Evolutionary conservation across 345 rosid species (phyloP).

Genomic region (Linum tenue): DNA sequence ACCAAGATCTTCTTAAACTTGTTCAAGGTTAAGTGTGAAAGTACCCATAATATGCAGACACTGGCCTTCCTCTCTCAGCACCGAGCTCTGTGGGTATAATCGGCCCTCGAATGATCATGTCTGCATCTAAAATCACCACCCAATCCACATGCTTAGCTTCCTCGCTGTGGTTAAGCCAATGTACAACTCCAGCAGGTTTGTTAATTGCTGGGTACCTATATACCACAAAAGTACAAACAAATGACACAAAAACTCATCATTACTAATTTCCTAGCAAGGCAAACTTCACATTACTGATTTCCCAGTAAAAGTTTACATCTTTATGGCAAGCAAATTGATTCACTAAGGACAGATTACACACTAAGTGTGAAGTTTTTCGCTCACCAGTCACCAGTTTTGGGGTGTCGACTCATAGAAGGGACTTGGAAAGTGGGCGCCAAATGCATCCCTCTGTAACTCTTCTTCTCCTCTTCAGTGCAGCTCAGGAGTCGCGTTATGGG

Average conservation of each 20-base stretch:
- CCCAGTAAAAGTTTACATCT: background rate
- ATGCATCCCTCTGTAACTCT: constrained; percentile 69
- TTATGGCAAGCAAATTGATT: background rate
- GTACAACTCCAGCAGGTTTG: constrained; percentile 86
- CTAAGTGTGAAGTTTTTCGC: background rate
- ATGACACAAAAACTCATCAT: background rate
- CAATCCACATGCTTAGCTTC: constrained; percentile 85
- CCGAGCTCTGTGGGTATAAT: constrained; percentile 95
- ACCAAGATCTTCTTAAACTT: too few relatives aligned
- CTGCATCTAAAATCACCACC: constrained; percentile 98
- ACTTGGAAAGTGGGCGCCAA: constrained; percentile 84
- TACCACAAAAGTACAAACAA: background rate
- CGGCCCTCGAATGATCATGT: constrained; percentile 90
- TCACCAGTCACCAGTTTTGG: constrained; percentile 88
- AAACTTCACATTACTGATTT: background rate
- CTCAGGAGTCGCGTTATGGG: constrained; percentile 82
- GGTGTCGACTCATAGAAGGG: constrained; percentile 93
- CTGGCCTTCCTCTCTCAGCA: constrained; percentile 75
- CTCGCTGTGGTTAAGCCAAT: constrained; percentile 91
- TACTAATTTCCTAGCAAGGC: background rate
- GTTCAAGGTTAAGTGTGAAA: background rate
- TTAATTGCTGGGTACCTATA: constrained; percentile 95
- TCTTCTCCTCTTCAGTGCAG: constrained; percentile 82
- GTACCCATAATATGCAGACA: constrained; percentile 92
- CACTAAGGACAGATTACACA: background rate